Evolutionary conservation across 1,284 basidiomycete species (phyloP).

Genomic region (Peniophora sp.): DNA sequence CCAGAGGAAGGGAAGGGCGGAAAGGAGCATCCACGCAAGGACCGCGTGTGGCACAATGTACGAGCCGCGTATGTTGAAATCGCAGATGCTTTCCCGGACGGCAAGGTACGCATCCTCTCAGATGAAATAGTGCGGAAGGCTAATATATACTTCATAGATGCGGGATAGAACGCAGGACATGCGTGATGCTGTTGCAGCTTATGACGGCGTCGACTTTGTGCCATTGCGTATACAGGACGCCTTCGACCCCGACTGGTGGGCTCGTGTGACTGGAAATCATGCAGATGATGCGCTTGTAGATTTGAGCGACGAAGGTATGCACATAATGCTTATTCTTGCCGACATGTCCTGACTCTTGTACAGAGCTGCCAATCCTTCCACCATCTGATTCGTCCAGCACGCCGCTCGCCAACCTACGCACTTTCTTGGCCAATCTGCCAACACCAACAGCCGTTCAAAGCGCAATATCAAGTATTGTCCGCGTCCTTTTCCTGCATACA

Average conservation of each 20-base stretch:
- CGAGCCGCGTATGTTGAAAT: constrained; percentile 65
- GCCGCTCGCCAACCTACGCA: constrained; percentile 42
- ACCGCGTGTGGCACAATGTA: constrained; percentile 54
- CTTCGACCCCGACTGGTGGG: constrained; percentile 67
- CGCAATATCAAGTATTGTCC: constrained; percentile 55
- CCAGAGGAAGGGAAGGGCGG: constrained; percentile 38
- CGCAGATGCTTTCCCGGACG: constrained; percentile 45
- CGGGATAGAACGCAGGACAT: constrained; percentile 49
- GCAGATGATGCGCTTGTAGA: constrained; percentile 30
- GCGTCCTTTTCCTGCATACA: constrained; percentile 65
- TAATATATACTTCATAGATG: constrained; percentile 39
- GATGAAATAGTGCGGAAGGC: constrained; percentile 8
- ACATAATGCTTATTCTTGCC: neutral
- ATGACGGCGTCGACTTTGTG: constrained; percentile 49
- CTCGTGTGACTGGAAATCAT: constrained; percentile 26
- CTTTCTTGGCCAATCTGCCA: constrained; percentile 65
- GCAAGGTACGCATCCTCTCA: constrained; percentile 26
- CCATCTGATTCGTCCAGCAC: constrained; percentile 11
- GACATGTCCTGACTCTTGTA: constrained; percentile 6
- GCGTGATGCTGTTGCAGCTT: constrained; percentile 32
- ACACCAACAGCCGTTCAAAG: constrained; percentile 68
- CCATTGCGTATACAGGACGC: constrained; percentile 62
- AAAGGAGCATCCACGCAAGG: constrained; percentile 57
- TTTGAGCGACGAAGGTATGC: constrained; percentile 43
- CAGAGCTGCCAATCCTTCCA: neutral